Evolutionary conservation across 495 filamentous ascomycete species (phyloP).

Genomic region (Penicillium dipodomyicola): DNA sequence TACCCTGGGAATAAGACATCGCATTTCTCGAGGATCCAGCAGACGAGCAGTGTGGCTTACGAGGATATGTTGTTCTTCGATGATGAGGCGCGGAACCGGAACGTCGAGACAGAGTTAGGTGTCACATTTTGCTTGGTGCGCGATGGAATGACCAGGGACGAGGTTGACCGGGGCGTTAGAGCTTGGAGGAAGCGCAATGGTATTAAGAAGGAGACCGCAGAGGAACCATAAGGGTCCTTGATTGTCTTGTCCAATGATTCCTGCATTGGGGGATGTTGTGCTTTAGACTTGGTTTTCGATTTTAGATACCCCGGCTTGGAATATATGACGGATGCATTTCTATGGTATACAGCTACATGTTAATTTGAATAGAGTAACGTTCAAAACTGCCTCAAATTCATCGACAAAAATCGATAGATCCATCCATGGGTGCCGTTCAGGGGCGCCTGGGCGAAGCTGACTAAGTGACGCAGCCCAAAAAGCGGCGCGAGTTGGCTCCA

Average conservation of each 20-base stretch:
- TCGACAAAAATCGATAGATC: neutral
- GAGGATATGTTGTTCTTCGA: conserved; percentile 96
- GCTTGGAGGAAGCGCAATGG: conserved; percentile 78
- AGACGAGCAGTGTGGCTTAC: conserved; percentile 60
- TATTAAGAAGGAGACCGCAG: conserved; percentile 30
- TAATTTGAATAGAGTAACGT: too few relatives aligned
- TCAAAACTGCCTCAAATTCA: neutral
- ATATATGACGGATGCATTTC: neutral
- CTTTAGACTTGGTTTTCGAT: neutral
- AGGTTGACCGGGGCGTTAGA: conserved; percentile 75
- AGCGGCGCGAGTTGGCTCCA: neutral
- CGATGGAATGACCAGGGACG: conserved; percentile 74
- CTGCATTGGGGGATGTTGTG: neutral
- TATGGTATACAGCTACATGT: neutral
- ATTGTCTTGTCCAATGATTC: neutral
- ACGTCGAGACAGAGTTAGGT: conserved; percentile 76
- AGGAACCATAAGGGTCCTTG: conserved; percentile 5
- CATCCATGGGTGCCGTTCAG: neutral
- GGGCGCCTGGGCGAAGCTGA: neutral
- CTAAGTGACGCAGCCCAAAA: neutral
- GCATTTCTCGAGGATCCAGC: conserved; percentile 73
- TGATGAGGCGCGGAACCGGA: conserved; percentile 81
- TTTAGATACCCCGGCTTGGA: conserved; percentile 1
- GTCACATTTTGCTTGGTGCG: conserved; percentile 79
- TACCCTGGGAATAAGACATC: conserved; percentile 83